Evolutionary conservation across 108 stramenopile genomes (phyloP).

Genomic region (Schizochytrium sp.): DNA sequence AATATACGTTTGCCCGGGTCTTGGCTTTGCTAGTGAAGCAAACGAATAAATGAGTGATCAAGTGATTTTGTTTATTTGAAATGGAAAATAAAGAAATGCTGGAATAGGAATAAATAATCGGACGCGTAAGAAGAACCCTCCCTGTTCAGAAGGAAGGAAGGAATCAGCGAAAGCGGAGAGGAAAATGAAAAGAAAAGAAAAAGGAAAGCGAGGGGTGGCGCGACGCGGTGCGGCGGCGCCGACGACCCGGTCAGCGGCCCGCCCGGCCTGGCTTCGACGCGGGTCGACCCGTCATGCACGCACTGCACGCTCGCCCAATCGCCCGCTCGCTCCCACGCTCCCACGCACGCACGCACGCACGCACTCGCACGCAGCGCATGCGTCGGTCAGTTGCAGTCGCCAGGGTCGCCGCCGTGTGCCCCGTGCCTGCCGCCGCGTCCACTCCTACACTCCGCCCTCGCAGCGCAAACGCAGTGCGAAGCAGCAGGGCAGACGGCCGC

Average conservation of each 20-base stretch:
- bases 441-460: background rate
- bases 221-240: background rate
- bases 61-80: background rate
- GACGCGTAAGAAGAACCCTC: too few species aligned
- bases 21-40: too few species aligned
- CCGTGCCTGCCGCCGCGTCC: too few species aligned
- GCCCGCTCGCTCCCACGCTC: too few species aligned
- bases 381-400: background rate
- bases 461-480: background rate
- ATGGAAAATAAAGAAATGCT: background rate
- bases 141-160: background rate
- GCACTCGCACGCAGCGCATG: too few species aligned
- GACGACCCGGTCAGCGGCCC: background rate
- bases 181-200: background rate
- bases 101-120: too few species aligned
- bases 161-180: background rate
- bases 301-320: background rate
- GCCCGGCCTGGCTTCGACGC: background rate
- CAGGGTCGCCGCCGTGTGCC: background rate
- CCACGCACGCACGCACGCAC: too few species aligned
- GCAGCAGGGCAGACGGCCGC: background rate
- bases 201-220: background rate
- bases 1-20: too few species aligned
- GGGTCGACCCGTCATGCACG: background rate
- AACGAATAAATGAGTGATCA: too few species aligned